Percentiles rank a stretch among this genome's conserved stretches.
phyloP scores from a whole-genome alignment of 2,329 filamentous ascomycete genomes.

The Epichloe baconii region DNA sequence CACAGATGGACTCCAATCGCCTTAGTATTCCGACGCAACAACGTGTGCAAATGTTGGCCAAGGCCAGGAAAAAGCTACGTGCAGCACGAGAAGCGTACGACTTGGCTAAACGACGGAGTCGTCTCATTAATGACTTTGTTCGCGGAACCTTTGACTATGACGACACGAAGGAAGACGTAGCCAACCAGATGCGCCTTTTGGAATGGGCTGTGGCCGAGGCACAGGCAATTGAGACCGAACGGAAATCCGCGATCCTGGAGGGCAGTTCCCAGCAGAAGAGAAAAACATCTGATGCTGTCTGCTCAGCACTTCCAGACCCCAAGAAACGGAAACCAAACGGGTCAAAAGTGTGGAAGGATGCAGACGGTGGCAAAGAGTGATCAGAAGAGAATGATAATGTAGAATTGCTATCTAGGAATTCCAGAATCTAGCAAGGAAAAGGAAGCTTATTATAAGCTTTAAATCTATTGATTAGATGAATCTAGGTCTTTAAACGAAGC shows the following conservation, averaged over 20 bases:
- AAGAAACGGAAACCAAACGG: constrained; percentile 1
- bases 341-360: too few relatives aligned
- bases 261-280: background rate
- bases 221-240: constrained; percentile 7
- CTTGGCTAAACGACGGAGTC: background rate
- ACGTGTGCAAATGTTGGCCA: constrained; percentile 3
- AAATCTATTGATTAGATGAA: too few relatives aligned
- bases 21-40: constrained; percentile 1
- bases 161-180: constrained; percentile 8
- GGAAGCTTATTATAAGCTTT: too few relatives aligned
- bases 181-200: constrained; percentile 10
- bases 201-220: constrained; percentile 16
- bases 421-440: too few relatives aligned
- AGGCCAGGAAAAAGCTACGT: background rate
- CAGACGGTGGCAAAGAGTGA: too few relatives aligned
- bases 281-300: background rate
- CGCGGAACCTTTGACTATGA: constrained; percentile 3
- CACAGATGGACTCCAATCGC: constrained; percentile 2
- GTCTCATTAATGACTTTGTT: constrained; percentile 4
- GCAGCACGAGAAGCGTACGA: constrained; percentile 1
- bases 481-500: too few relatives aligned
- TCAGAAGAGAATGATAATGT: too few relatives aligned
- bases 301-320: background rate
- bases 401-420: too few relatives aligned
- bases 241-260: background rate